phyloP scores from a whole-genome alignment of 2,329 filamentous ascomycete species.

The Alternaria dauci region DNA sequence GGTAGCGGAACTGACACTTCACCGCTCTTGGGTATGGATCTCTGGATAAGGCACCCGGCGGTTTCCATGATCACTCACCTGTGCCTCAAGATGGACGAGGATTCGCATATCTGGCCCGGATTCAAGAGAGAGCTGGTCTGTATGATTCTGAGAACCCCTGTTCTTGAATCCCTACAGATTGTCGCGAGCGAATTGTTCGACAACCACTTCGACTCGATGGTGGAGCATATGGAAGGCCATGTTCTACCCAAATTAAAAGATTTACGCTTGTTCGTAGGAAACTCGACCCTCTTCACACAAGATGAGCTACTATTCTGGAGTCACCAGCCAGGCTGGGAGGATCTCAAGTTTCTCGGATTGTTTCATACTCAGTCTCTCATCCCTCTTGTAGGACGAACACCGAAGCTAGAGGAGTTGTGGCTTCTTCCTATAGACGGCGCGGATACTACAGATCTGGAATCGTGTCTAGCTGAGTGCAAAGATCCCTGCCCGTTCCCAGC shows the following conservation, averaged over 20 bases:
- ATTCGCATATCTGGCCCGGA: not conserved
- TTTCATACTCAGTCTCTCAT: not conserved
- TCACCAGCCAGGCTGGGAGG: not conserved
- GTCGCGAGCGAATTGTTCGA: not conserved
- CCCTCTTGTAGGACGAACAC: not conserved
- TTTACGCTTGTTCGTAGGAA: not conserved
- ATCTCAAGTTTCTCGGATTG: not conserved
- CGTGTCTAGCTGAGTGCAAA: not conserved
- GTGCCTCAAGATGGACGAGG: not conserved
- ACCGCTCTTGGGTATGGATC: not conserved
- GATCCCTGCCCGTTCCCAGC: not conserved
- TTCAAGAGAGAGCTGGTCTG: not conserved
- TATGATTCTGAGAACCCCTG: not conserved
- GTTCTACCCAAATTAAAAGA: not conserved
- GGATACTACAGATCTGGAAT: not conserved
- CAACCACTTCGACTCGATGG: not conserved
- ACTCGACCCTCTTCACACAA: not conserved
- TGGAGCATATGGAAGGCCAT: not conserved
- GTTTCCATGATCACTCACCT: not conserved
- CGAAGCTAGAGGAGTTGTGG: not conserved
- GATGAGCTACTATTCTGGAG: not conserved
- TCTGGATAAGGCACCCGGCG: not conserved
- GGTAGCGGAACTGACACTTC: not conserved
- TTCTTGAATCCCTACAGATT: not conserved
- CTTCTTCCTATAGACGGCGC: not conserved